phyloP scores from a whole-genome alignment of 192 early-diverging fungal genomes.

The Gamsiella multidivaricata region DNA sequence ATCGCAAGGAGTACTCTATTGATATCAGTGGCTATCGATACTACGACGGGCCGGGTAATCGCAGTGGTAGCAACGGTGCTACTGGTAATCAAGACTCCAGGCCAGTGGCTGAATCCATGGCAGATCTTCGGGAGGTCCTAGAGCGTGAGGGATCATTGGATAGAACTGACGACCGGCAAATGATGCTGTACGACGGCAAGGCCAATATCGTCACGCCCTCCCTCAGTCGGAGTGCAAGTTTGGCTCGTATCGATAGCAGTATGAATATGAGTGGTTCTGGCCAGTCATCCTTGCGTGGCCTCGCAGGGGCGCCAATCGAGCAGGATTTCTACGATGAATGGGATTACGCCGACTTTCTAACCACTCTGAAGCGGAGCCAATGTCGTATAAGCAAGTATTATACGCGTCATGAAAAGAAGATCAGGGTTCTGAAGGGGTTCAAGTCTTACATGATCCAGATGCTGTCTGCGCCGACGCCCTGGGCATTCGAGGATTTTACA shows the following conservation, averaged over 20 bases:
- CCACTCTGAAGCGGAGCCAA: slow-evolving; percentile 5
- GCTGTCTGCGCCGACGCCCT: neutral
- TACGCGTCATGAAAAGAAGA: slow-evolving; percentile 19
- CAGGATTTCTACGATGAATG: slow-evolving; percentile 19
- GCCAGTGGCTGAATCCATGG: slow-evolving; percentile 7
- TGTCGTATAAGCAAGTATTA: slow-evolving; percentile 18
- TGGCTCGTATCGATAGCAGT: neutral
- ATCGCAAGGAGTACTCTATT: too few species aligned
- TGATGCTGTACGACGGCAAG: slow-evolving; percentile 19
- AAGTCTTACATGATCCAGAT: slow-evolving; percentile 34
- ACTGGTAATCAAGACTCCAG: too few species aligned
- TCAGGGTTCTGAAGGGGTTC: slow-evolving; percentile 16
- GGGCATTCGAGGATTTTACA: slow-evolving; percentile 22
- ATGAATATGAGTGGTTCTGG: neutral
- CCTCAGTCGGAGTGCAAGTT: neutral
- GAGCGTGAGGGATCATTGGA: too few species aligned
- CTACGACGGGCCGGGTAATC: too few species aligned
- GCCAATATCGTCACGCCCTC: slow-evolving; percentile 20
- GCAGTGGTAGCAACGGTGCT: too few species aligned
- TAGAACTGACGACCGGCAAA: slow-evolving; percentile 13
- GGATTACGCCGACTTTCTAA: slow-evolving; percentile 26
- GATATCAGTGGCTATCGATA: too few species aligned
- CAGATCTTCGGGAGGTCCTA: slow-evolving; percentile 1
- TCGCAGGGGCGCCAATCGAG: neutral
- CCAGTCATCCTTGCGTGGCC: neutral